Conservation (phyloP, 1,139 yeast species). For the Hyphopichia wangnamkhiaoensis region DNA sequence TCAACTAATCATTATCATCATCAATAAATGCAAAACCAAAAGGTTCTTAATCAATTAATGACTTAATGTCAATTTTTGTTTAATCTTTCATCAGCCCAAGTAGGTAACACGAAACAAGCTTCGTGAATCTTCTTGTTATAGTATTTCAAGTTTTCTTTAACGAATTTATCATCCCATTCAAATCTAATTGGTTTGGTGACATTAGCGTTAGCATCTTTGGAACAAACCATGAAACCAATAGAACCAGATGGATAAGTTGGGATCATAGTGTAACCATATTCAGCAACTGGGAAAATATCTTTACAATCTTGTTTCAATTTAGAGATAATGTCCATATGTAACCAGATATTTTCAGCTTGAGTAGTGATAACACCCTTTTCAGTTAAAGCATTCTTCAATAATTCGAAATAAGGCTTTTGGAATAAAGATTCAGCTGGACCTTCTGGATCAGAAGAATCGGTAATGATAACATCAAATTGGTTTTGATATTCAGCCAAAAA, state of each 20-base stretch:
- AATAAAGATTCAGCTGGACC: conserved; percentile 93
- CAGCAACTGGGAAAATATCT: conserved; percentile 83
- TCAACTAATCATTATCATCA: background rate
- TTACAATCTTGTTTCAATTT: conserved; percentile 73
- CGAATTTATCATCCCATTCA: conserved; percentile 61
- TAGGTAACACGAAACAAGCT: conserved; percentile 87
- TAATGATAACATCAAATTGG: conserved; percentile 85
- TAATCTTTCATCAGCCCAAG: conserved; percentile 63
- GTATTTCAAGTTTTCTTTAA: conserved; percentile 66
- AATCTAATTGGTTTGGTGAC: conserved; percentile 69
- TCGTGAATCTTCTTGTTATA: conserved; percentile 78
- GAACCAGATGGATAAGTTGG: conserved; percentile 96
- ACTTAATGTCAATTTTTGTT: conserved; percentile 16
- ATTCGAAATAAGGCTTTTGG: conserved; percentile 82
- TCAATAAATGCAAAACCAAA: background rate
- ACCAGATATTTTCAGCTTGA: conserved; percentile 90
- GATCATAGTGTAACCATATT: conserved; percentile 83
- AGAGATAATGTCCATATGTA: conserved; percentile 77
- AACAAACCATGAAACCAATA: conserved; percentile 91
- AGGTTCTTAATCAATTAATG: background rate
- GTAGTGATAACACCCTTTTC: conserved; percentile 88
- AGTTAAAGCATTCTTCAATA: conserved; percentile 77
- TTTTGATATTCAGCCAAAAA: conserved; percentile 70
- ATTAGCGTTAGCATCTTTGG: conserved; percentile 65
- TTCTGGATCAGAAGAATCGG: conserved; percentile 95